Base-by-base conservation (phyloP, 2,329 filamentous ascomycete genomes). In the Cordyceps javanica region DNA sequence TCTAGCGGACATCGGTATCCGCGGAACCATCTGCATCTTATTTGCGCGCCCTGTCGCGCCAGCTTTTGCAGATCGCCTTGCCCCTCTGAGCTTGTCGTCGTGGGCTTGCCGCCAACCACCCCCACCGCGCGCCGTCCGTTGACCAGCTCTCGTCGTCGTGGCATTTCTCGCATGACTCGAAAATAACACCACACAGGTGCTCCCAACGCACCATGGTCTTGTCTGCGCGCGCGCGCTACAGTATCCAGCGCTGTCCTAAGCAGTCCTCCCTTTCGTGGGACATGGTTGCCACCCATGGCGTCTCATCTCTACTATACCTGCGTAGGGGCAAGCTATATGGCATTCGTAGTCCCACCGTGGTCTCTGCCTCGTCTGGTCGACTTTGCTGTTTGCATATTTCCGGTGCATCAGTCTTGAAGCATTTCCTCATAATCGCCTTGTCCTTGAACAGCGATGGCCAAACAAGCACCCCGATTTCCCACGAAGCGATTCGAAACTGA, bases 301-400 rank as follows among this genome's bases (percentile, higher is more conserved):
- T 73, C 66, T 95, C 90, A 5, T 72, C 69, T 8, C 70, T 62
- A 0, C 68, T 74, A 65, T 96, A 96, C 7, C 75, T 75, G 50
- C 82, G 82, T 28, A 96, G 69, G 0, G 91, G 91, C 7, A 92
- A 72, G 70, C 86, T 86, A 70, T 96, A 96, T n/a, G 91, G 90
- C 73, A 96, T 86, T 16, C 91, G 80, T 28, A 93, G 74, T 0
- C 88, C 89, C 4, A 96, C 78, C 0, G 85, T 62, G 0, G 73
- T 66, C 8, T 63, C 65, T 11, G 50, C 62, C 19, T 63, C 63
- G n/a, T 55, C 65, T 8, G 64, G 61, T n/a, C 65, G 23, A 14
- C n/a, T 30, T 16, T 7, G 42, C 38, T 21, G 16, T n/a, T 26
- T 7, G 7, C 8, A 23, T 7, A 44, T 4, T 13, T 23, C 44